These are phyloP conservation scores for Orbilia javanica DNA, from an alignment of 2,329 filamentous ascomycete species.

Conservation along the genomic window DNA sequence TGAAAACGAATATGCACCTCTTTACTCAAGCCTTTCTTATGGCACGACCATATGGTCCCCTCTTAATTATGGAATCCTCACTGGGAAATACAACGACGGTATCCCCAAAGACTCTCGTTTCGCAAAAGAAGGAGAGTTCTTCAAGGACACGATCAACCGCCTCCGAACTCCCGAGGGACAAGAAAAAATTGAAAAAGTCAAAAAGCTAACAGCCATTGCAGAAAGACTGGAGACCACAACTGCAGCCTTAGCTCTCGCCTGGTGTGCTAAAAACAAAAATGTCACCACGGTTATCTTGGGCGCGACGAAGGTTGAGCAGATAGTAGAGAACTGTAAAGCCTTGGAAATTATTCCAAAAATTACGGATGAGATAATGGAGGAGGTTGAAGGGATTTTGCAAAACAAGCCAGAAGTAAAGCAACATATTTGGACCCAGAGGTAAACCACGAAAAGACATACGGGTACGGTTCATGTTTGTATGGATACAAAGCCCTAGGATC, in stretches of 20 bases:
- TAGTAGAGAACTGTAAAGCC: constrained; percentile 66
- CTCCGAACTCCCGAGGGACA: constrained; percentile 69
- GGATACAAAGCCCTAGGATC: background rate
- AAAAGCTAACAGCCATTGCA: constrained; percentile 69
- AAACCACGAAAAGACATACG: background rate
- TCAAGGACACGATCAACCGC: constrained; percentile 71
- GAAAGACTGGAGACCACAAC: constrained; percentile 68
- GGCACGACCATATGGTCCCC: constrained; percentile 70
- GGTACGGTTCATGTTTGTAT: background rate
- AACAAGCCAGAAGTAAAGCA: constrained; percentile 64
- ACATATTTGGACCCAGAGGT: constrained; percentile 51
- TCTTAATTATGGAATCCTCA: constrained; percentile 71
- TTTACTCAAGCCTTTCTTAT: constrained; percentile 64
- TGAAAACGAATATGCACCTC: constrained; percentile 73
- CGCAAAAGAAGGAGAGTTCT: constrained; percentile 72
- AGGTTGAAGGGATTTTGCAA: constrained; percentile 67
- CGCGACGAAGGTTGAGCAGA: constrained; percentile 66
- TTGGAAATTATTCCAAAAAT: constrained; percentile 67
- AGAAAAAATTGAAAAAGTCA: constrained; percentile 72
- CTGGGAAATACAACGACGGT: constrained; percentile 75
- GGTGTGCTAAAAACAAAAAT: constrained; percentile 72
- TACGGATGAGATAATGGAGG: constrained; percentile 66
- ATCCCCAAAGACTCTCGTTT: constrained; percentile 74
- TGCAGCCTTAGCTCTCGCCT: constrained; percentile 72
- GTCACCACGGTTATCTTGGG: constrained; percentile 72